A percentile compares a stretch with the other conserved stretches of the same genome.
Evolutionary conservation across 2,329 filamentous ascomycete genomes (phyloP).

Genomic region (Trichoderma pleuroti): DNA sequence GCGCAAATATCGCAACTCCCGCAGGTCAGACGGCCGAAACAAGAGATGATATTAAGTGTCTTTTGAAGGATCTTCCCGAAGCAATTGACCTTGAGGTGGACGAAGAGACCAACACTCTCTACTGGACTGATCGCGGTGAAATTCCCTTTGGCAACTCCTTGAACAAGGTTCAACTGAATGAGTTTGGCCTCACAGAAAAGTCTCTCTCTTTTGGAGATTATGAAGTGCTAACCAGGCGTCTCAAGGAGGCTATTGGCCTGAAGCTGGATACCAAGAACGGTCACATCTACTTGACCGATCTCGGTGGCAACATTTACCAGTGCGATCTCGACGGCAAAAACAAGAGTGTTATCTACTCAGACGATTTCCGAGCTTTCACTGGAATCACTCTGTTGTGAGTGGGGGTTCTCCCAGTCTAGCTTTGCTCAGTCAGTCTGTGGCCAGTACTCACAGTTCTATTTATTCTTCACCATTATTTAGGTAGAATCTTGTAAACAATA

Average conservation of each 20-base stretch:
- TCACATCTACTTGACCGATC: slow-evolving; percentile 38
- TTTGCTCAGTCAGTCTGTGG: not conserved
- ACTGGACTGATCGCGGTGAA: slow-evolving; percentile 61
- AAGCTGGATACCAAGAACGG: slow-evolving; percentile 37
- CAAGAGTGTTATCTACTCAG: not conserved
- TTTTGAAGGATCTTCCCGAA: slow-evolving; percentile 48
- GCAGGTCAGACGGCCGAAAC: slow-evolving; percentile 34
- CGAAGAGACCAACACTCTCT: slow-evolving; percentile 42
- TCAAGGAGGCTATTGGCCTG: slow-evolving; percentile 48
- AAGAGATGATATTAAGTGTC: slow-evolving; percentile 40
- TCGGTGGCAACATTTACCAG: slow-evolving; percentile 39
- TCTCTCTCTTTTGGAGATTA: slow-evolving; percentile 28
- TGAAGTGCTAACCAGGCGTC: slow-evolving; percentile 25
- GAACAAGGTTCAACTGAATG: slow-evolving; percentile 35
- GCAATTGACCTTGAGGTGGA: slow-evolving; percentile 58
- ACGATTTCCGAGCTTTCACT: not conserved
- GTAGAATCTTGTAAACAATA: not conserved
- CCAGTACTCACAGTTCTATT: not conserved
- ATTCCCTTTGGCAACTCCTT: slow-evolving; percentile 52
- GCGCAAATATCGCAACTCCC: slow-evolving; percentile 40
- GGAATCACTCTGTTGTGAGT: not conserved
- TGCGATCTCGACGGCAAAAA: slow-evolving; percentile 31
- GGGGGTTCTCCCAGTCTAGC: not conserved
- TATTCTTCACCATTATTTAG: not conserved
- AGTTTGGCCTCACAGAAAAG: slow-evolving; percentile 13